Evolutionary conservation across 257 asterid species (phyloP), one percentile per base, ranked within the genome.

Genomic region (Nicotiana obtusifolia): DNA sequence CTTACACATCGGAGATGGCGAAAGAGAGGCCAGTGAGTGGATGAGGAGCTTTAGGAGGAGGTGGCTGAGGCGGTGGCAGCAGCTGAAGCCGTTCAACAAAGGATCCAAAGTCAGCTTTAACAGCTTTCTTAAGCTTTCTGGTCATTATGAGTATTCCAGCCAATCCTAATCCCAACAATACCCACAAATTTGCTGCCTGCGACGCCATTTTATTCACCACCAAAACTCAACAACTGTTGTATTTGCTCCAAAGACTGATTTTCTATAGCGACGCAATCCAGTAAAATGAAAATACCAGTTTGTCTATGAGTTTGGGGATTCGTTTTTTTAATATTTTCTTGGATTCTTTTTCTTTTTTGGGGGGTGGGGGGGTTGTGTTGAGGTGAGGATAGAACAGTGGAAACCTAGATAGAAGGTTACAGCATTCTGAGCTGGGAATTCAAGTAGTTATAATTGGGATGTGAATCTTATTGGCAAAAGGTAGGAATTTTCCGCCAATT

Each of bases 1-100:
- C 91, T 91, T 88, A 96, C 98, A 93, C 94, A 77, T 96, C 99
- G 20, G 99, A 93, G 22, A 92, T 93, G 53, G 98, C 97, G 77
- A 94, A 96, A 67, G 95, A 73, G 81, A 96, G 97, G 78, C 91
- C 98, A 30, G 97, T 90, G 16, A 95, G 97, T 57, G 95, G 97
- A 81, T 94, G 99, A 26, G 97, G 98, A 67, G 98, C 98, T 84
- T 94, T 94, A 37, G 99, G 99, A 68, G 99, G 99, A 33, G 92
- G 92, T 28, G 98, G 99, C 87, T 94, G 99, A 80, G 99, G 98
- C 22, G 99, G 99, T 81, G 99, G 99, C 84, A 93, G 84, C n/a
- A 96, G 93, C 92, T 93, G 92, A 60, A 96, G 87, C 77, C 97
- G 88, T 86, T 94, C 91, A 26, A 94, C 88, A 89, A 94, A 96